A percentile compares a stretch with the other conserved stretches of the same genome.
phyloP scores from a whole-genome alignment of 805 yeast species.

The Komagataella phaffii region DNA sequence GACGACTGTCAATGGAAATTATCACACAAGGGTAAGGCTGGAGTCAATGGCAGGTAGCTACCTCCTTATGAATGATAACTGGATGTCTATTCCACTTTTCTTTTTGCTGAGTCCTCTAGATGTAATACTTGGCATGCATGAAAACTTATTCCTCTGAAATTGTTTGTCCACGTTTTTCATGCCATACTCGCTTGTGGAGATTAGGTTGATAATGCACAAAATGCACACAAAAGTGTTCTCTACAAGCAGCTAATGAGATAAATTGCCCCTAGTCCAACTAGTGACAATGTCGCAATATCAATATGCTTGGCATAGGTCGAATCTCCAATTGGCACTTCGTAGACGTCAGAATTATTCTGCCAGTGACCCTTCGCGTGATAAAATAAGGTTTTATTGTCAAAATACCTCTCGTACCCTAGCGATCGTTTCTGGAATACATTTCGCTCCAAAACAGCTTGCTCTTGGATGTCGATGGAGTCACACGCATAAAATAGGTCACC shows the following conservation, averaged over 20 bases:
- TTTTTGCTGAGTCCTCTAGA: no score
- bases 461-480: neutral
- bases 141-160: no score
- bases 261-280: neutral
- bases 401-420: constrained; percentile 2
- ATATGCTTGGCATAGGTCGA: neutral
- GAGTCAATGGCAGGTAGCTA: no score
- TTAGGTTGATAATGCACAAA: neutral
- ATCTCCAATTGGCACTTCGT: neutral
- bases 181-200: neutral
- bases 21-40: no score
- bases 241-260: neutral
- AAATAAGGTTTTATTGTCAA: constrained; percentile 2
- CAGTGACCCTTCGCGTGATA: constrained; percentile 1
- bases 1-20: no score
- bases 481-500: neutral
- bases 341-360: neutral
- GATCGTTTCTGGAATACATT: neutral
- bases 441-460: neutral
- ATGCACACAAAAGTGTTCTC: neutral
- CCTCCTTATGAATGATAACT: no score
- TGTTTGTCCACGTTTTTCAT: neutral
- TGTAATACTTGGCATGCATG: no score
- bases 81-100: no score
- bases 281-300: neutral